Base-by-base conservation (phyloP, 2,329 filamentous ascomycete species). In the Colletotrichum cordylinicola region DNA sequence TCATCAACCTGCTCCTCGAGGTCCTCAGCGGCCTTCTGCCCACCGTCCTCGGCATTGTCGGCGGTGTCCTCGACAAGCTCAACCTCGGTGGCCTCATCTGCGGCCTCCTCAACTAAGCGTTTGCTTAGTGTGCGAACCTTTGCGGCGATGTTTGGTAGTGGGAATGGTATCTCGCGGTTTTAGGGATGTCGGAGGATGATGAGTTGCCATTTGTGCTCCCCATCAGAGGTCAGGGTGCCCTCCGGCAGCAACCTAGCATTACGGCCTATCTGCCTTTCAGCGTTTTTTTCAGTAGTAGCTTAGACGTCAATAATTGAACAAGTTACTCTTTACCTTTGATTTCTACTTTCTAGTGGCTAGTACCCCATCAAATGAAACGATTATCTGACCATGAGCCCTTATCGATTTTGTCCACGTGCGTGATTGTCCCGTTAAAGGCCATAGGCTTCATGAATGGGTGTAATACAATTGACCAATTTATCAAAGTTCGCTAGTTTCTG, bases 11-110 rank as follows among this genome's bases (percentile, higher is more conserved):
- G 1, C 70, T 75, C 13, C n/a, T 60, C 13, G 56, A 73, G 43
- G 74, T 75, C 29, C 74, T 75, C n/a, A n/a, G 13, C 27, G 74
- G 74, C n/a, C 74, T 75, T 6, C 64, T 75, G 16, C 74, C 74
- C 33, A 74, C 39, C 35, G 58, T 74, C 29, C 64, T 73, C 6
- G 74, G 74, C 43, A n/a, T 73, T 6, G 24, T 37, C 24, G 64
- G 69, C 3, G 74, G 70, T 33, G 52, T 75, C 21, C 70, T 75
- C 18, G n/a, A 64, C 64, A 39, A 67, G 43, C 70, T 74, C 35
- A 37, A 75, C 70, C 35, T 69, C 3, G 43, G 62, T 18, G 56
- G 73, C 33, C 70, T 75, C 56, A 27, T 75, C 56, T 75, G 74
- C 74, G 72, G 29, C 35, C 27, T 74, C 64, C 64, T 75, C 24